Evolutionary conservation across 371 early-diverging fungal genomes (phyloP), one percentile per base, ranked within the genome.

Genomic region (Dichotomocladium elegans): DNA sequence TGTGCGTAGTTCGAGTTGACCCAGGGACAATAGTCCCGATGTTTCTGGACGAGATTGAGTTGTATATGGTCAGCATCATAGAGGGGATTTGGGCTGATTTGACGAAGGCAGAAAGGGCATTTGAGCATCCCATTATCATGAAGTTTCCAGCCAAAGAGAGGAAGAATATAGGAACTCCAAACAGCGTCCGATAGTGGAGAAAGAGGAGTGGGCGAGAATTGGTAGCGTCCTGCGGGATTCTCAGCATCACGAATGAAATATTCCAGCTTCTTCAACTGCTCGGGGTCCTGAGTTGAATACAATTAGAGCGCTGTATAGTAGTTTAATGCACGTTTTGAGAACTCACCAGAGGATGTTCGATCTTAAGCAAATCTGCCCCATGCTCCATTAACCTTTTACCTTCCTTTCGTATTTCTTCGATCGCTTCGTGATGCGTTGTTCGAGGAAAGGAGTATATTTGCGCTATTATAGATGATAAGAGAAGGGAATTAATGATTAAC

Each of bases 91-190:
- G 33, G 26, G 19, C n/a, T 35, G 34, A 46, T 35, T 12, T 42
- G 33, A 9, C 49, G 59, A 49, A 53, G 48, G 19, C 59, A 59
- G 11, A 31, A 31, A n/a, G 24, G 25, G 21, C 59, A 59, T 42
- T 48, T 48, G 5, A 59, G 28, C 1, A 26, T 19, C 1, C 19
- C 14, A 1, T 48, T 17, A 1, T 21, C 11, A 4, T 22, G n/a
- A n/a, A 37, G 29, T 5, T 37, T 17, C 59, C 59, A 59, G n/a
- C 59, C 59, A 28, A 47, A 59, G n/a, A 53, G n/a, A 11, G 59
- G 43, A 8, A 53, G 9, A 21, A 59, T 14, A 33, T 59, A 59
- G 9, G 59, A 26, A 14, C 40, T 44, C 12, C 45, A 17, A 5
- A 31, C 11, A 3, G 46, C 8, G 29, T 28, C 33, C 1, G 31